phyloP scores from a whole-genome alignment of 148 eudicot genomes.

The Rhododendron molle region DNA sequence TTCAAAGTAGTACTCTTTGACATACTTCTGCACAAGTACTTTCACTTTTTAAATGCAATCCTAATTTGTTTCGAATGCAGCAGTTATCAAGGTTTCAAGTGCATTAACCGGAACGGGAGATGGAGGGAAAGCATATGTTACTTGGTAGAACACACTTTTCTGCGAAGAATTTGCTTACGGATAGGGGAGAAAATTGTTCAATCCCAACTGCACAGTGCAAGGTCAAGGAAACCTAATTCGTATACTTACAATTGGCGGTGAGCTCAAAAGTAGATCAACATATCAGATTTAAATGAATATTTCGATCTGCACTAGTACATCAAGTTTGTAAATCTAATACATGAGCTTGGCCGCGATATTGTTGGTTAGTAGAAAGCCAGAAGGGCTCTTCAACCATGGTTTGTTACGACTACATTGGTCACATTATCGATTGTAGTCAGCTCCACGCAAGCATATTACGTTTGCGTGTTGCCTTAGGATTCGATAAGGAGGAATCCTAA shows the following conservation, averaged over 20 bases:
- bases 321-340: neutral
- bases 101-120: too few relatives aligned
- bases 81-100: too few relatives aligned
- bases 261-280: neutral
- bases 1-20: neutral
- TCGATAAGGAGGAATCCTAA: slow-evolving; percentile 50
- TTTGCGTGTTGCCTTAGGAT: slow-evolving; percentile 34
- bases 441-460: slow-evolving; percentile 13
- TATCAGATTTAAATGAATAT: neutral
- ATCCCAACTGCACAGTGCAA: neutral
- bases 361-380: neutral
- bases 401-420: too few relatives aligned
- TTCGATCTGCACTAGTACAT: neutral
- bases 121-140: neutral
- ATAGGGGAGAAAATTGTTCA: neutral
- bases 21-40: neutral
- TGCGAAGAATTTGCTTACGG: neutral
- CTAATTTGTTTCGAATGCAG: neutral
- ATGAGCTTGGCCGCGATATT: neutral
- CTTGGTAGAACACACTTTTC: neutral
- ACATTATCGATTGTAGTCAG: too few relatives aligned
- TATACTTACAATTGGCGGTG: too few relatives aligned
- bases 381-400: neutral
- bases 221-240: neutral
- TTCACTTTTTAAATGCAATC: neutral